These are phyloP conservation scores for Pluteus cervinus DNA, from an alignment of 768 basidiomycete species.

Conservation along the genomic window DNA sequence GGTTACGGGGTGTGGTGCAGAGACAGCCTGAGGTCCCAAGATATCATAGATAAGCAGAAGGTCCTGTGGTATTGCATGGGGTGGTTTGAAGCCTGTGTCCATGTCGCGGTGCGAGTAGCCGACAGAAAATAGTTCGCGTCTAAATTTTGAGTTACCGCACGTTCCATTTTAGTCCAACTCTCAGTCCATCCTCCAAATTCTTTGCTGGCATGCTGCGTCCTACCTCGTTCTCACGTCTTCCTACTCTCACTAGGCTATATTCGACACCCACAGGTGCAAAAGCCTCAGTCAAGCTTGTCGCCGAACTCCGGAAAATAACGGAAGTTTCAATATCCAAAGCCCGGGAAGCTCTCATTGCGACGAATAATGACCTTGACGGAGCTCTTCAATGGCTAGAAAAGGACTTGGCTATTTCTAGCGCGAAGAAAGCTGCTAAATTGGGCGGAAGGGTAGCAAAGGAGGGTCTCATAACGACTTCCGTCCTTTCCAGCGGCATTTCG, in stretches of 20 bases:
- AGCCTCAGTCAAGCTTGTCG: slow-evolving; percentile 71
- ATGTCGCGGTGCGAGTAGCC: slow-evolving; percentile 17
- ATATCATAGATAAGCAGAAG: slow-evolving; percentile 67
- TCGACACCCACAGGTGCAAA: slow-evolving; percentile 45
- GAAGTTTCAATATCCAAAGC: slow-evolving; percentile 86
- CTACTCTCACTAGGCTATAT: slow-evolving; percentile 33
- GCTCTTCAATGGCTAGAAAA: slow-evolving; percentile 80
- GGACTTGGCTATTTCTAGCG: slow-evolving; percentile 66
- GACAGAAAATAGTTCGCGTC: slow-evolving; percentile 1
- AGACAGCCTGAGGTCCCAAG: slow-evolving; percentile 30
- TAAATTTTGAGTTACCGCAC: slow-evolving; percentile 13
- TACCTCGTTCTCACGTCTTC: slow-evolving; percentile 11
- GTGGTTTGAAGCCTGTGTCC: slow-evolving; percentile 54
- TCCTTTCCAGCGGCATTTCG: slow-evolving; percentile 60
- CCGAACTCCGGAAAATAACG: slow-evolving; percentile 75
- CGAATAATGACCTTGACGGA: slow-evolving; percentile 64
- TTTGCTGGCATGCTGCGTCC: slow-evolving; percentile 4
- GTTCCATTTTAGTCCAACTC: too few relatives aligned
- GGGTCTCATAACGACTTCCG: slow-evolving; percentile 73
- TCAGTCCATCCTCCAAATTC: not conserved
- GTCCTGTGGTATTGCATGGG: slow-evolving; percentile 63
- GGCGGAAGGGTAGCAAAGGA: slow-evolving; percentile 68
- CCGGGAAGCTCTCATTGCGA: slow-evolving; percentile 73
- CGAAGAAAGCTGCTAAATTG: slow-evolving; percentile 79
- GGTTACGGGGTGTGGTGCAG: slow-evolving; percentile 8